phyloP scores from a whole-genome alignment of 2,329 filamentous ascomycete genomes.

The Ceratocystis cubensis region DNA sequence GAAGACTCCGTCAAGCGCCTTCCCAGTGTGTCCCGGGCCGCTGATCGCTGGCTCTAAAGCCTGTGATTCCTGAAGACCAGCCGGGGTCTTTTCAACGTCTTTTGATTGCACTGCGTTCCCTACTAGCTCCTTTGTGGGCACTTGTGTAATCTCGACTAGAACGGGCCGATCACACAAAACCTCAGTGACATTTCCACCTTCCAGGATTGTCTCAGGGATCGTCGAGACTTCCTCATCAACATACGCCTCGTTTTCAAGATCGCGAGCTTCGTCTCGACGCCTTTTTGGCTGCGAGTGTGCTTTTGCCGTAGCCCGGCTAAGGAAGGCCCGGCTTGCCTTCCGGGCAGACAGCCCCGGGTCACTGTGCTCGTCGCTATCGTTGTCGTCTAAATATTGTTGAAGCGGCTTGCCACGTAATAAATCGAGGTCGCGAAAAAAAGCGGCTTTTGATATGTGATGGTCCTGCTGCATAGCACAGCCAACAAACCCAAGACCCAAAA shows the following conservation, averaged over 20 bases:
- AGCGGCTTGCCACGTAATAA: background rate
- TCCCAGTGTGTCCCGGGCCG: too few species aligned
- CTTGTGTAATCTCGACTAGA: background rate
- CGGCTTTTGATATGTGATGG: background rate
- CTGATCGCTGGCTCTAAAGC: too few species aligned
- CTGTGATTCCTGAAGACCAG: too few species aligned
- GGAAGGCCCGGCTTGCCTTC: background rate
- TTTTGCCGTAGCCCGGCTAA: background rate
- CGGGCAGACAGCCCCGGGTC: slow-evolving; percentile 1
- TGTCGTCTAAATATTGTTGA: background rate
- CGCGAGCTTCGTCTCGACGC: background rate
- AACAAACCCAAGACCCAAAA: background rate
- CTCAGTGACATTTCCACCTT: background rate
- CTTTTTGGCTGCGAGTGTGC: background rate
- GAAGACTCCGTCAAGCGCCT: background rate
- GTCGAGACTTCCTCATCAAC: background rate
- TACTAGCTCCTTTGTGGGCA: background rate
- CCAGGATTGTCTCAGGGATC: background rate
- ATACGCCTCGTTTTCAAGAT: background rate
- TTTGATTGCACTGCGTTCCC: background rate
- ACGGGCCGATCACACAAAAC: too few species aligned
- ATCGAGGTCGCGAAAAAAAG: slow-evolving; percentile 8
- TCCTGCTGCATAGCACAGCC: background rate
- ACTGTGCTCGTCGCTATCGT: slow-evolving; percentile 12
- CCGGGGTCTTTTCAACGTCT: background rate